These are phyloP conservation scores for Cucurbita ficifolia DNA, from an alignment of 306 rosid species.

Conservation along the genomic window DNA sequence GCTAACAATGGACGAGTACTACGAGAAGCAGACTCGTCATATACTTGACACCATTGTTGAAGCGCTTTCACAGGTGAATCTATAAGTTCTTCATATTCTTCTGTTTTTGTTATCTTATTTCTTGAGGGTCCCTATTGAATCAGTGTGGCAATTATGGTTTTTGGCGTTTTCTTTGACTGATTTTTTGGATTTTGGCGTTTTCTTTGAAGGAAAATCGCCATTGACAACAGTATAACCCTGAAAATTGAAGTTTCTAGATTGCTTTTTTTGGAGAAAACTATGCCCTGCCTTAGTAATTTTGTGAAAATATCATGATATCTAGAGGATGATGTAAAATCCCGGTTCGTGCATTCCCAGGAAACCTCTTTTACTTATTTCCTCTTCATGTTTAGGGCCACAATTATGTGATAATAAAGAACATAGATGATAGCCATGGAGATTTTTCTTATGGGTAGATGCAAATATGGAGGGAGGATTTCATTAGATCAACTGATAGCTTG, in stretches of 20 bases:
- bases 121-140: neutral
- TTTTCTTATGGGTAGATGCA: neutral
- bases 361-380: neutral
- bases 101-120: neutral
- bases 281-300: neutral
- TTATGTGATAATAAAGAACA: neutral
- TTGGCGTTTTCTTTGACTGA: neutral
- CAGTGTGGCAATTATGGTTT: neutral
- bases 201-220: neutral
- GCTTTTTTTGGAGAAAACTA: neutral
- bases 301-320: neutral
- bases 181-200: neutral
- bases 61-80: conserved; percentile 56
- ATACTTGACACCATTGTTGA: conserved; percentile 86
- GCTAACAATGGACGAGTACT: conserved; percentile 85
- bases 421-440: neutral
- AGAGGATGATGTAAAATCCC: neutral
- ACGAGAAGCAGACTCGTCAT: conserved; percentile 62
- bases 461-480: neutral
- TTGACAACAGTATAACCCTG: neutral
- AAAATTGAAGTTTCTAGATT: neutral
- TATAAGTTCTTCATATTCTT: neutral
- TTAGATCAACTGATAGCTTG: neutral
- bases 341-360: neutral
- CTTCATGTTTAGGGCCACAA: neutral